Evolutionary conservation across 2,329 filamentous ascomycete genomes (phyloP).

Genomic region (Diaporthe destruens): DNA sequence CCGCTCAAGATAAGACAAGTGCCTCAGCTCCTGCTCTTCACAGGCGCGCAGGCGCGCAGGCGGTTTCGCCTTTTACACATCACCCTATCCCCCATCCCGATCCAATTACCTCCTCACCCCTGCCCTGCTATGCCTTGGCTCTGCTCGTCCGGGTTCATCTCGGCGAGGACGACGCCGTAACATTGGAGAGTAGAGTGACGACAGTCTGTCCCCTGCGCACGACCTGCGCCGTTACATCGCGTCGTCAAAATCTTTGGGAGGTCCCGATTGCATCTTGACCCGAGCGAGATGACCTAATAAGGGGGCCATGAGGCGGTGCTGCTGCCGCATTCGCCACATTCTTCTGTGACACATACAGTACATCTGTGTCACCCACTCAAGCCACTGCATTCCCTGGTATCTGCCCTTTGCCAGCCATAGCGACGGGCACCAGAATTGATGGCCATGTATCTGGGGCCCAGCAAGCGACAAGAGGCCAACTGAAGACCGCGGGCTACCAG

Average conservation of each 20-base stretch:
- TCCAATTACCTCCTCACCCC: neutral
- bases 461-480: neutral
- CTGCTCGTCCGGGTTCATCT: slow-evolving; percentile 31
- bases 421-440: slow-evolving; percentile 5
- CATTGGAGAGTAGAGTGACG: slow-evolving; percentile 26
- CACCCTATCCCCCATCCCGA: neutral
- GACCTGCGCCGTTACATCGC: slow-evolving; percentile 35
- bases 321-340: slow-evolving; percentile 18
- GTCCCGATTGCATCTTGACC: slow-evolving; percentile 26
- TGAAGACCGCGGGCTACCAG: neutral
- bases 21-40: neutral
- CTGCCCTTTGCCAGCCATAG: neutral
- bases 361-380: slow-evolving; percentile 3
- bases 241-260: neutral
- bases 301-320: slow-evolving; percentile 38
- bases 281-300: slow-evolving; percentile 1
- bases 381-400: no score
- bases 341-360: neutral
- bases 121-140: slow-evolving; percentile 21
- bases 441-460: neutral
- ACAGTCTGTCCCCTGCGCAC: slow-evolving; percentile 21
- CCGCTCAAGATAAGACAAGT: slow-evolving; percentile 17
- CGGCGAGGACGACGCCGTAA: slow-evolving; percentile 23
- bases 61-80: neutral
- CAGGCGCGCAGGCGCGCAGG: no score